Base-by-base conservation (phyloP, 2,329 filamentous ascomycete species). In the Xylariaceae sp. region DNA sequence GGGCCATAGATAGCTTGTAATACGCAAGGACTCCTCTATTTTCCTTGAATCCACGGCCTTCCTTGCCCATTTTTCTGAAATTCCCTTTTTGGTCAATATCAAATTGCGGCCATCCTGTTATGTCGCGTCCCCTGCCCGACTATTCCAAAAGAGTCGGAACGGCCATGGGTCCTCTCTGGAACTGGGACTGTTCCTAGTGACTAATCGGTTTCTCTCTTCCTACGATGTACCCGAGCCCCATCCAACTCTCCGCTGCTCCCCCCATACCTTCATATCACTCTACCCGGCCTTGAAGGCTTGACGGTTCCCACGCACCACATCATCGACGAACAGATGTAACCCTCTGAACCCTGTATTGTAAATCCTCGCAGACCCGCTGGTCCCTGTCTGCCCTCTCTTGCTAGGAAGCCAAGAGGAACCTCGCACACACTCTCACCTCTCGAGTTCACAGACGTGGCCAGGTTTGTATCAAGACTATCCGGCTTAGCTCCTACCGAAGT, bases 401-500 rank as follows among this genome's bases (percentile, higher is more conserved):
- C 59, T 55, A 71, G 70, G 68, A 68, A 68, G 71, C 74, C 73
- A 73, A 74, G 74, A 65, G 67, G 59, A 59, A 66, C 65, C 70
- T 74, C 70, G 69, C 70, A 74, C 70, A 66, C 65, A 57, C 57
- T 62, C 59, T 64, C 63, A 64, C 65, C 65, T 60, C 62, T 60
- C 40, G 52, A 63, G 61, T 62, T 65, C 67, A 65, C 64, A 66
- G 65, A 67, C 66, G 63, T 70, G 67, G 64, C 68, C 64, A 69
- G 67, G 66, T 67, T 71, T 78, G 77, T 79, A 75, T 77, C 77
- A 79, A 73, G 73, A 73, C 76, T n/a, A 73, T 71, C 76, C 77
- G 77, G 78, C 75, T 77, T 75, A 74, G 73, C 73, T 75, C 76
- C 76, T 79, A 79, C 78, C 77, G 77, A 73, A 67, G 76, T 78